Conservation (phyloP, 169 alveolate species). For the Plasmodium chabaudi region DNA sequence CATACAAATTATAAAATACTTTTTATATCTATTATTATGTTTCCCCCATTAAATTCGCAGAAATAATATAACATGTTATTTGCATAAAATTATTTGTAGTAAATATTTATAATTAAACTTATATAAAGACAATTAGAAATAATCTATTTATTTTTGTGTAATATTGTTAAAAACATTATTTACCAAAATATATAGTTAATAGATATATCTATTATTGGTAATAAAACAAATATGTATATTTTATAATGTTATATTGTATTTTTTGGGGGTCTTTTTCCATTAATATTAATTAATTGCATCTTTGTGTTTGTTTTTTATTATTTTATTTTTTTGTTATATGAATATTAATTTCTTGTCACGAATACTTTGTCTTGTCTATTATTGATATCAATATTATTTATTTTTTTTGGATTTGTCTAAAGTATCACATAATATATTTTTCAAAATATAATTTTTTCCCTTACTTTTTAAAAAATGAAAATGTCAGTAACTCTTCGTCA, state of each 20-base stretch:
- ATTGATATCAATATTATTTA: not conserved
- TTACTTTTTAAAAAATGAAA: slow-evolving; percentile 36
- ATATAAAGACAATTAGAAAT: slow-evolving; percentile 68
- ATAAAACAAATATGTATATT: slow-evolving; percentile 18
- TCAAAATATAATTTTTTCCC: slow-evolving; percentile 9
- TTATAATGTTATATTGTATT: slow-evolving; percentile 25
- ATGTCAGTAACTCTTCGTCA: slow-evolving; percentile 78
- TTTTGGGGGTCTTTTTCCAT: not conserved
- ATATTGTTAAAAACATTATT: slow-evolving; percentile 33
- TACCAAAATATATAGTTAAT: slow-evolving; percentile 30
- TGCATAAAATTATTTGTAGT: slow-evolving; percentile 25
- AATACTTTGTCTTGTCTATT: slow-evolving; percentile 5
- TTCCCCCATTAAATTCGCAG: slow-evolving; percentile 4
- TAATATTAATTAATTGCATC: not conserved
- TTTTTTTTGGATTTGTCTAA: slow-evolving; percentile 17
- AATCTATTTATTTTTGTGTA: slow-evolving; percentile 44
- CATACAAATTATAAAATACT: too few relatives aligned
- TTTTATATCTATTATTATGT: too few relatives aligned
- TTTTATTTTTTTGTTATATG: slow-evolving; percentile 2
- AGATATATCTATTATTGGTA: slow-evolving; percentile 16
- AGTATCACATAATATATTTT: not conserved
- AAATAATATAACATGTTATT: slow-evolving; percentile 25
- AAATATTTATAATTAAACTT: slow-evolving; percentile 57
- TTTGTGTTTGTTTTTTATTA: slow-evolving; percentile 28
- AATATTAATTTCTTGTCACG: not conserved